Percentiles rank a stretch among this genome's conserved stretches.
Conservation (phyloP, 2,329 filamentous ascomycete species). For the Tolypocladium inflatum region DNA sequence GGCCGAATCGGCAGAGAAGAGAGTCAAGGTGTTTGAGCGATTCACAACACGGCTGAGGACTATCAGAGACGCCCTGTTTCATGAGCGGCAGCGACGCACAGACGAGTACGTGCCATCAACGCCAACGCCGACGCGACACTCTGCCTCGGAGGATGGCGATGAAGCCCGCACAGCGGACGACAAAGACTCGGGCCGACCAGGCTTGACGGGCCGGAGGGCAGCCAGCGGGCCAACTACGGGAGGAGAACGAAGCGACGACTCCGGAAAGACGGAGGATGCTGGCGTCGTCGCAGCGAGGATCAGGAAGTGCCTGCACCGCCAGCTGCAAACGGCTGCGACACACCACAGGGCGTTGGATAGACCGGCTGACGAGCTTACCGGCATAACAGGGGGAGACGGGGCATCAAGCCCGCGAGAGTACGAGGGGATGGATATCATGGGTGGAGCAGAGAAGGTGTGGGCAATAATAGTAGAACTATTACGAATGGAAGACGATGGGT, state of each 20-base stretch:
- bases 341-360: slow-evolving; percentile 3
- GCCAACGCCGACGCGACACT: background rate
- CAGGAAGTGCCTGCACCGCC: background rate
- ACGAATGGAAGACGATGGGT: slow-evolving; percentile 9
- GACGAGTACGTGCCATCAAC: background rate
- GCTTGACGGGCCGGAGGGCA: background rate
- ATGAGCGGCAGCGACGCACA: background rate
- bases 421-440: slow-evolving; percentile 6
- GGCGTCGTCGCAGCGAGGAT: background rate
- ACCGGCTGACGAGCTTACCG: background rate
- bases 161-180: background rate
- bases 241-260: background rate
- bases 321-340: background rate
- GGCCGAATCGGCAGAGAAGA: slow-evolving; percentile 46
- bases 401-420: background rate
- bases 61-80: slow-evolving; percentile 13
- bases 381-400: background rate
- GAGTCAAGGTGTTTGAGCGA: slow-evolving; percentile 36
- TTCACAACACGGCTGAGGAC: slow-evolving; percentile 26
- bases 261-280: background rate
- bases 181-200: background rate
- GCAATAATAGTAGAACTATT: slow-evolving; percentile 20
- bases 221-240: too few relatives aligned
- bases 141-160: background rate
- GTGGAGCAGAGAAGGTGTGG: slow-evolving; percentile 19